phyloP scores from a whole-genome alignment of 2,329 filamentous ascomycete species.

The Huntiella savannae region DNA sequence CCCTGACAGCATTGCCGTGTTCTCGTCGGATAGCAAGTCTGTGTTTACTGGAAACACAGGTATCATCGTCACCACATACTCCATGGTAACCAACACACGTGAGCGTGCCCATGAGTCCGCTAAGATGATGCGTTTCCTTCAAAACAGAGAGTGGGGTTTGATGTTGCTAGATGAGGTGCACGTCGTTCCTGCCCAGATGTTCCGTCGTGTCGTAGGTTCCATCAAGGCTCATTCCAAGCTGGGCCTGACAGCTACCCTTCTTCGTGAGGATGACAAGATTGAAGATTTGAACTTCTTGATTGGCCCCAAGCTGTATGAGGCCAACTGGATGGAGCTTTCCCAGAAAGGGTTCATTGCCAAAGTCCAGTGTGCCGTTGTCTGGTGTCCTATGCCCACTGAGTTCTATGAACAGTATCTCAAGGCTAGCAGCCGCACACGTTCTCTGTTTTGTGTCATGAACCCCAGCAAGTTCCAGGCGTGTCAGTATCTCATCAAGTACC shows the following conservation, averaged over 20 bases:
- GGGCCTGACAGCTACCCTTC: constrained; percentile 77
- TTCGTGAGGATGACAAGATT: constrained; percentile 97
- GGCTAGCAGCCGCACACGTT: constrained; percentile 33
- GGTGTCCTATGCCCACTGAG: constrained; percentile 97
- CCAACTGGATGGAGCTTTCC: constrained; percentile 97
- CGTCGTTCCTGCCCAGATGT: constrained; percentile 92
- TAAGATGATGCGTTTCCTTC: constrained; percentile 94
- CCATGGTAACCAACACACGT: constrained; percentile 89
- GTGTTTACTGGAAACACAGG: constrained; percentile 75
- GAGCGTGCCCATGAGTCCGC: constrained; percentile 80
- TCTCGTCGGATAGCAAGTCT: constrained; percentile 84
- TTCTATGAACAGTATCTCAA: constrained; percentile 90
- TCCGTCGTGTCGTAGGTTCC: constrained; percentile 77
- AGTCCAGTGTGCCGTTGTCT: constrained; percentile 95
- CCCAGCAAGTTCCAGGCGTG: constrained; percentile 92
- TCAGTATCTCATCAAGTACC: constrained; percentile 95
- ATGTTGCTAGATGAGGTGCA: constrained; percentile 97
- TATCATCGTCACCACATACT: constrained; percentile 94
- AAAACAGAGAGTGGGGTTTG: constrained; percentile 79
- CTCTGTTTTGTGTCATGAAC: constrained; percentile 80
- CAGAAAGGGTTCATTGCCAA: constrained; percentile 93
- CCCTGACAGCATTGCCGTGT: constrained; percentile 80
- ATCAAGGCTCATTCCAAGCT: constrained; percentile 94
- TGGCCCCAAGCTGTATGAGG: constrained; percentile 91
- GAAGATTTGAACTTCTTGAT: constrained; percentile 94